Percentiles rank a stretch among this genome's conserved stretches.
phyloP scores from a whole-genome alignment of 2,329 filamentous ascomycete genomes.

The Alternaria sp. region DNA sequence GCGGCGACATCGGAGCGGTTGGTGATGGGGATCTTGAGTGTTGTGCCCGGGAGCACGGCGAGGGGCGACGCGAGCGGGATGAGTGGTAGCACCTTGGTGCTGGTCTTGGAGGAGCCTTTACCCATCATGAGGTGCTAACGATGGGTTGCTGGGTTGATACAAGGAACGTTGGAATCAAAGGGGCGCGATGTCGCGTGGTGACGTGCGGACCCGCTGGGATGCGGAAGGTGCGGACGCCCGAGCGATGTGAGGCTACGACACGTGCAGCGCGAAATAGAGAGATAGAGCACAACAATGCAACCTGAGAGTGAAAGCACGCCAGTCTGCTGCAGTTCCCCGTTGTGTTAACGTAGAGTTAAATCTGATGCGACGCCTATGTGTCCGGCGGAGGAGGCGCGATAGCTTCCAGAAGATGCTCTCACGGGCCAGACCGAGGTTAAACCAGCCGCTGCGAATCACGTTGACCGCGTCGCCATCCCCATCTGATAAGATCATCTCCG shows the following conservation, averaged over 20 bases:
- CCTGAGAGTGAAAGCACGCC: background rate
- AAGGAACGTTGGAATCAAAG: background rate
- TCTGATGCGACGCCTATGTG: background rate
- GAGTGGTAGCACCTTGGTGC: constrained; percentile 68
- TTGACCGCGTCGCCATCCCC: constrained; percentile 3
- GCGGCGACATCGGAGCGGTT: constrained; percentile 88
- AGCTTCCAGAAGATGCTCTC: constrained; percentile 34
- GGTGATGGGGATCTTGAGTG: constrained; percentile 83
- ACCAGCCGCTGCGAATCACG: constrained; percentile 9
- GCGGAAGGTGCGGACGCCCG: constrained; percentile 16
- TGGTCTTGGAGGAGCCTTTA: constrained; percentile 46
- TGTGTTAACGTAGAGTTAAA: background rate
- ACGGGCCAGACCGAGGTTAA: constrained; percentile 26
- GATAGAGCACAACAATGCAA: background rate
- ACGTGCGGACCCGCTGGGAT: constrained; percentile 20
- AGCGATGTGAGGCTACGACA: background rate
- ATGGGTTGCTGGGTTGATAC: constrained; percentile 3
- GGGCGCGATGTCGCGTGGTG: constrained; percentile 16
- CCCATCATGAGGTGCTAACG: constrained; percentile 39
- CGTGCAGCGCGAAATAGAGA: background rate
- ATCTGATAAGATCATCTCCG: constrained; percentile 15
- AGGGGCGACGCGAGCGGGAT: constrained; percentile 82
- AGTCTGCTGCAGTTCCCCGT: background rate
- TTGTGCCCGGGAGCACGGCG: constrained; percentile 85
- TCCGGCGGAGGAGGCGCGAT: constrained; percentile 11